Base-by-base conservation (phyloP, 2,329 filamentous ascomycete genomes). In the Onygena corvina region DNA sequence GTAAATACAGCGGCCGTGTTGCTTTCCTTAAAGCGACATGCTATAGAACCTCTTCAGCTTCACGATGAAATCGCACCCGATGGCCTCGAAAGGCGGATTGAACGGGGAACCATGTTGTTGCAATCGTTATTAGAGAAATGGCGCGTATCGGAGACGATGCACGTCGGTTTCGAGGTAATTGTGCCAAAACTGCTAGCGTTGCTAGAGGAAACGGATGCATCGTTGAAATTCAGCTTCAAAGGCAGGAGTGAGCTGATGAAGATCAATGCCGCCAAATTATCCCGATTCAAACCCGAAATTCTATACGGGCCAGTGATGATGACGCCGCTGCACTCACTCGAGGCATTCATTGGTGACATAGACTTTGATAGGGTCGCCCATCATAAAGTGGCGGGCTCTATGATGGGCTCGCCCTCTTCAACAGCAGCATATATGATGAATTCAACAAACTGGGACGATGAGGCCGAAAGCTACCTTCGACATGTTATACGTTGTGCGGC, bases 351-450 rank as follows among this genome's bases (percentile, higher is more conserved):
- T 16, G 63, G 66, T 7, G 58, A 52, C 31, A 53, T 66, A 16
- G 61, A 69, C 33, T 71, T 71, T 49, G 56, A 66, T 45, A 59
- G 56, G 36, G 53, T 70, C 4, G 51, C 49, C 9, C 63, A 68
- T 11, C 64, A 67, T 45, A 60, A 55, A 46, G 50, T 56, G 8
- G 51, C 58, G 38, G 66, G 65, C 1, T 58, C 57, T 4, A 65
- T 69, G 55, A 59, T 68, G 55, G 65, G 55, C 2, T 69, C 66
- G 1, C 68, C 68, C 5, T 65, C 67, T 1, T 64, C 68, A 1
- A 71, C 67, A 0, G 67, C 67, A 0, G 67, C 63, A 20, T 66
- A 65, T 49, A 48, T 68, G 5, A 66, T 67, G 53, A 48, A 63
- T 30, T 48, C 53, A 3, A 53, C 55, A 1, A 16, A 42, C 2